phyloP scores from a whole-genome alignment of 768 basidiomycete species.

The Termitomyces bulborhizus region DNA sequence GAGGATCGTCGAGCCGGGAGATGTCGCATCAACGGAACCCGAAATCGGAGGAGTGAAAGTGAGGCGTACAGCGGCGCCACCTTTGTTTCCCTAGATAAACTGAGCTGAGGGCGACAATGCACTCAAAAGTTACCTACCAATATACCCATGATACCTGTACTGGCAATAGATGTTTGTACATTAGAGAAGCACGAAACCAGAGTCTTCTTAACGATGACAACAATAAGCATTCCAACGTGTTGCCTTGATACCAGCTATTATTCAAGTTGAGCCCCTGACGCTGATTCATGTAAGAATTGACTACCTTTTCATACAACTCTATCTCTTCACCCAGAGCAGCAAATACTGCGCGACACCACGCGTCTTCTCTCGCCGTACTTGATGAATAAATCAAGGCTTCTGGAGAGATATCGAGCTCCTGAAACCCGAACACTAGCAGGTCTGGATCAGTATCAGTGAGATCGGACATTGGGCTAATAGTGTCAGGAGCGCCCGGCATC shows the following conservation, averaged over 20 bases:
- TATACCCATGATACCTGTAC: slow-evolving; percentile 71
- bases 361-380: slow-evolving; percentile 57
- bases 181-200: slow-evolving; percentile 46
- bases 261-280: not conserved
- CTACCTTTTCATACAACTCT: slow-evolving; percentile 61
- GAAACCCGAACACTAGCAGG: slow-evolving; percentile 69
- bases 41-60: slow-evolving; percentile 40
- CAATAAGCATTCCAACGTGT: slow-evolving; percentile 7
- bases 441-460: slow-evolving; percentile 46
- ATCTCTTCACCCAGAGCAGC: slow-evolving; percentile 67
- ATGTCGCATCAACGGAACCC: slow-evolving; percentile 5
- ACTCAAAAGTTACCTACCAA: slow-evolving; percentile 43
- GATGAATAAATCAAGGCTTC: slow-evolving; percentile 73
- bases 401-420: slow-evolving; percentile 74
- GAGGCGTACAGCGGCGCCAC: slow-evolving; percentile 62
- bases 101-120: not conserved
- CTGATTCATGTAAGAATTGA: not conserved
- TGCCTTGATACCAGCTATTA: slow-evolving; percentile 3
- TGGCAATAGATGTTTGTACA: slow-evolving; percentile 46
- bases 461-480: not conserved
- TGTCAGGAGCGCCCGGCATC: not conserved
- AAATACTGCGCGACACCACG: slow-evolving; percentile 62
- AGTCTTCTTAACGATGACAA: slow-evolving; percentile 45
- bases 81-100: slow-evolving; percentile 70
- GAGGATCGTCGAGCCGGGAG: slow-evolving; percentile 39